Conservation (phyloP, 2,329 filamentous ascomycete species). For the Aureobasidium leucospermi region DNA sequence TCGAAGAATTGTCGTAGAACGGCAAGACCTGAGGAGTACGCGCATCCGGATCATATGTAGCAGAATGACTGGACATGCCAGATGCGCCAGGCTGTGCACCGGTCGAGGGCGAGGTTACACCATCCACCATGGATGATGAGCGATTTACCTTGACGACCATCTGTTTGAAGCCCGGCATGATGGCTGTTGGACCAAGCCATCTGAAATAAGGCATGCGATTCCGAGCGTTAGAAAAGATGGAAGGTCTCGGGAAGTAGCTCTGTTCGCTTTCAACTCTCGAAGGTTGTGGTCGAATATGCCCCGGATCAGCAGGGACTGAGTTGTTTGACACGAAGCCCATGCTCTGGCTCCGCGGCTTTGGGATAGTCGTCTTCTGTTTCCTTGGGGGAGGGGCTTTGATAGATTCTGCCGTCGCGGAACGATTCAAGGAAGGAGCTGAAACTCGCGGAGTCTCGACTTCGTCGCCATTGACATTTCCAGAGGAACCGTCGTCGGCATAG, state of each 20-base stretch:
- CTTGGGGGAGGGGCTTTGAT: neutral
- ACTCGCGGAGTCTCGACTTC: neutral
- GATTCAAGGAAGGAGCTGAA: neutral
- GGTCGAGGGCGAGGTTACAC: constrained; percentile 18
- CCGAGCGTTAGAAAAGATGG: constrained; percentile 30
- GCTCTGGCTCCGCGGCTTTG: neutral
- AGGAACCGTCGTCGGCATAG: constrained; percentile 32
- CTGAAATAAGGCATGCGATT: constrained; percentile 80
- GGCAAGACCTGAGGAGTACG: constrained; percentile 45
- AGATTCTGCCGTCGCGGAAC: neutral
- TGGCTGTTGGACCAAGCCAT: constrained; percentile 85
- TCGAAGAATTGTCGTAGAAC: constrained; percentile 67
- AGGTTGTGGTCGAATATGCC: neutral
- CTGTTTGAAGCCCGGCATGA: constrained; percentile 86
- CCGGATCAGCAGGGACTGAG: neutral
- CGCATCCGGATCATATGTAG: constrained; percentile 23
- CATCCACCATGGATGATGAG: constrained; percentile 34
- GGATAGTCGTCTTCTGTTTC: neutral
- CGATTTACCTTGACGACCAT: constrained; percentile 74
- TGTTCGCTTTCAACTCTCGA: neutral
- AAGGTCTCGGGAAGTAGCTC: neutral
- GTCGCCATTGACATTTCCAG: neutral
- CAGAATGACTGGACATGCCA: constrained; percentile 19
- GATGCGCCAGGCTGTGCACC: constrained; percentile 11
- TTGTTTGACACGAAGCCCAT: too few relatives aligned